A percentile compares a stretch with the other conserved stretches of the same genome.
Conservation (phyloP, 148 eudicot species). For the Pharnaceum exiguum region DNA sequence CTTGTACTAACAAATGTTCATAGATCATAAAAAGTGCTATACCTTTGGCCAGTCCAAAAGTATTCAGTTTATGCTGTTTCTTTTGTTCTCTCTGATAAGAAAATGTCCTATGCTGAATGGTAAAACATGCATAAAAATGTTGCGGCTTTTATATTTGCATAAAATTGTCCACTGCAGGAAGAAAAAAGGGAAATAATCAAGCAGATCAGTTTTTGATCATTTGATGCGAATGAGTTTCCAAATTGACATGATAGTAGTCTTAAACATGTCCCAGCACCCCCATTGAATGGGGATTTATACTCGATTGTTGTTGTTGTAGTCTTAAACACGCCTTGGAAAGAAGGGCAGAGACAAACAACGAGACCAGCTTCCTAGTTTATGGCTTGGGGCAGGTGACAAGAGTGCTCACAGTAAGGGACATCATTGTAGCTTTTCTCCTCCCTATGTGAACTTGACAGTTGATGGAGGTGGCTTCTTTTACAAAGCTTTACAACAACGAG, state of each 20-base stretch:
- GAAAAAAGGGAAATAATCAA: no score
- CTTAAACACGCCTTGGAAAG: conserved; percentile 34
- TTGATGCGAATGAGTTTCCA: no score
- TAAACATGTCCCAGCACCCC: no score
- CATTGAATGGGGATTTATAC: no score
- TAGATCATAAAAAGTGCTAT: conserved; percentile 8
- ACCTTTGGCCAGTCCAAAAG: not conserved
- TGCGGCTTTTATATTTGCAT: no score
- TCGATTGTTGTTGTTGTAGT: no score
- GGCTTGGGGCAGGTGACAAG: conserved; percentile 13
- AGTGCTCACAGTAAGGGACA: conserved; percentile 31
- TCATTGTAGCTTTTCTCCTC: conserved; percentile 42
- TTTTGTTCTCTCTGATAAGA: not conserved
- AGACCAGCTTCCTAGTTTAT: conserved; percentile 37
- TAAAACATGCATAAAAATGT: no score
- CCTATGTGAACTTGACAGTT: conserved; percentile 37
- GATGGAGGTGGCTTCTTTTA: conserved; percentile 43
- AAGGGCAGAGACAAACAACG: conserved; percentile 25
- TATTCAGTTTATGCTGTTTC: not conserved
- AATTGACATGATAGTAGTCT: no score
- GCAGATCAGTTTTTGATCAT: no score
- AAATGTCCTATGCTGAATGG: no score
- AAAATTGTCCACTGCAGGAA: no score
- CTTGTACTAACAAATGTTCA: conserved; percentile 13
- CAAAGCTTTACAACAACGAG: conserved; percentile 31